phyloP scores from a whole-genome alignment of 345 rosid species.

The Turritis glabra region DNA sequence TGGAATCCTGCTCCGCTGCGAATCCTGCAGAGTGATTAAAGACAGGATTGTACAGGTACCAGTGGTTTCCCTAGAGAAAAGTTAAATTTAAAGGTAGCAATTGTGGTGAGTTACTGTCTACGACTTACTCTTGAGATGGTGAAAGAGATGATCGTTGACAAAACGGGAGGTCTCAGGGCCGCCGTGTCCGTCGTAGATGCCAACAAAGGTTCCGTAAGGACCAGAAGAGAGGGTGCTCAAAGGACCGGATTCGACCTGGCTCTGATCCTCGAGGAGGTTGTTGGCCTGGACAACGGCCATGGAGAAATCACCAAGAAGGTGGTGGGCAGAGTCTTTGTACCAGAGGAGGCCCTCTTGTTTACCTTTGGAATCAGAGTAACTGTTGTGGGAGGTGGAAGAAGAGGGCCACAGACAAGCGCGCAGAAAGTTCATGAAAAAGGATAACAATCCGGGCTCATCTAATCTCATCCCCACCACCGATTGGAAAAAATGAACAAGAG shows the following conservation, averaged over 20 bases:
- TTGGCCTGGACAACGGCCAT: conserved; percentile 84
- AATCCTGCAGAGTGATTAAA: conserved; percentile 69
- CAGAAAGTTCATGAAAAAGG: conserved; percentile 66
- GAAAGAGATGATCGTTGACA: conserved; percentile 83
- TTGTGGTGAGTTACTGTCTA: neutral
- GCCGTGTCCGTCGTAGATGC: conserved; percentile 94
- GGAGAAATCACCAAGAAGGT: conserved; percentile 79
- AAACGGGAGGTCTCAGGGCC: conserved; percentile 95
- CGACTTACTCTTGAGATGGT: conserved; percentile 79
- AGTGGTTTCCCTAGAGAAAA: no score
- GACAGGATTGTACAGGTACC: no score
- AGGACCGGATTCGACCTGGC: conserved; percentile 91
- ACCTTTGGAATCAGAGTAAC: conserved; percentile 58
- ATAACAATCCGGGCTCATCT: conserved; percentile 90
- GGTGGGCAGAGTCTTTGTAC: conserved; percentile 93
- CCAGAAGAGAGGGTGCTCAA: conserved; percentile 80
- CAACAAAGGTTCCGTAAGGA: conserved; percentile 81
- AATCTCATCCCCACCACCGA: conserved; percentile 30
- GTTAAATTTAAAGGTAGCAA: no score
- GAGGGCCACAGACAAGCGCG: conserved; percentile 83
- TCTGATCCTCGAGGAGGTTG: conserved; percentile 85
- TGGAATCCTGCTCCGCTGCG: conserved; percentile 68
- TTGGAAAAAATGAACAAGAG: neutral
- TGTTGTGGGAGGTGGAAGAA: conserved; percentile 45
- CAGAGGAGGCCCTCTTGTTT: conserved; percentile 87